These are phyloP conservation scores for Spathaspora hagerdaliae DNA, from an alignment of 805 yeast species.

Conservation along the genomic window DNA sequence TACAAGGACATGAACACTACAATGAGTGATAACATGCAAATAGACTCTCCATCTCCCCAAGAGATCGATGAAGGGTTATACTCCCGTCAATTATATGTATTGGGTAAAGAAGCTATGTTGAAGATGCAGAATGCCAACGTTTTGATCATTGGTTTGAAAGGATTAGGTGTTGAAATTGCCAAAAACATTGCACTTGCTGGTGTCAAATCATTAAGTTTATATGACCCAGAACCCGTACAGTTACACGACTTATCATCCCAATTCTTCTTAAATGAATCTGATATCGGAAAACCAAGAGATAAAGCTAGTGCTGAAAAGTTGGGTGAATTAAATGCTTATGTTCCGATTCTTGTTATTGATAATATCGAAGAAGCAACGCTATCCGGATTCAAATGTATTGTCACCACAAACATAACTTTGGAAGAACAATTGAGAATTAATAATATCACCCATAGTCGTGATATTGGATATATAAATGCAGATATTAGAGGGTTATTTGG, in stretches of 20 bases:
- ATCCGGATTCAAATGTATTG: slow-evolving; percentile 67
- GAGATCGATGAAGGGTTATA: slow-evolving; percentile 89
- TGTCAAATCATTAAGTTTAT: slow-evolving; percentile 82
- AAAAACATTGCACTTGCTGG: slow-evolving; percentile 97
- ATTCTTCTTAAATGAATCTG: slow-evolving; percentile 69
- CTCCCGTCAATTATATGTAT: slow-evolving; percentile 93
- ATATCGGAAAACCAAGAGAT: slow-evolving; percentile 79
- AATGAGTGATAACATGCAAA: slow-evolving; percentile 30
- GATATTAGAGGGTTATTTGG: slow-evolving; percentile 89
- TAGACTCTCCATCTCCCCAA: slow-evolving; percentile 36
- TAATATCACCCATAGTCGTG: slow-evolving; percentile 65
- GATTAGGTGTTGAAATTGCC: slow-evolving; percentile 94
- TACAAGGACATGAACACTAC: no score
- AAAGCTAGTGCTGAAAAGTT: slow-evolving; percentile 61
- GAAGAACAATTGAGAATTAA: slow-evolving; percentile 76
- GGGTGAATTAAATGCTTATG: slow-evolving; percentile 84
- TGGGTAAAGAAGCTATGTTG: slow-evolving; percentile 98
- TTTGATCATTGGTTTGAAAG: slow-evolving; percentile 84
- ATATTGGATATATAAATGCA: slow-evolving; percentile 76
- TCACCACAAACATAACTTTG: slow-evolving; percentile 71
- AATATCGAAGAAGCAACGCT: slow-evolving; percentile 54
- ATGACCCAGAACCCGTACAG: slow-evolving; percentile 70
- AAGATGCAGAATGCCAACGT: slow-evolving; percentile 93
- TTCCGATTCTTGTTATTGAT: slow-evolving; percentile 69
- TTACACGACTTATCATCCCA: slow-evolving; percentile 82